A percentile compares a stretch with the other conserved stretches of the same genome.
phyloP scores from a whole-genome alignment of 2,329 filamentous ascomycete genomes.

The Penicillium olsonii region DNA sequence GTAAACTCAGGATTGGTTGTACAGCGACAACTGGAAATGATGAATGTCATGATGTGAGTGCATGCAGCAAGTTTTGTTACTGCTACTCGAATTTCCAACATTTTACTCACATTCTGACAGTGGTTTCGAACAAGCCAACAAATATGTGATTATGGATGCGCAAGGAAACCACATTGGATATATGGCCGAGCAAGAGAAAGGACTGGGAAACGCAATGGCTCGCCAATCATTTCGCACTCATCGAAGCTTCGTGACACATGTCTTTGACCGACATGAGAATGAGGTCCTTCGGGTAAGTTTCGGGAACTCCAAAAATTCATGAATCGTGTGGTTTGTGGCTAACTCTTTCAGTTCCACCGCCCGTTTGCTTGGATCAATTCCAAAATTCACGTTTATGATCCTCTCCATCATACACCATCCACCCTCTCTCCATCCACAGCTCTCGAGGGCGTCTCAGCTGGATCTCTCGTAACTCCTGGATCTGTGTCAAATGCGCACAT shows the following conservation, averaged over 20 bases:
- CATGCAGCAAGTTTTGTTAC: neutral
- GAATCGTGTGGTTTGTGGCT: conserved; percentile 6
- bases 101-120: conserved; percentile 23
- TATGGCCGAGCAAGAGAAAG: conserved; percentile 64
- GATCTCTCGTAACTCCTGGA: conserved; percentile 41
- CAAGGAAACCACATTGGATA: conserved; percentile 65
- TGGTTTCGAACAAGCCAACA: conserved; percentile 67
- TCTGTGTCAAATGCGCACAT: conserved; percentile 52
- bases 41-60: conserved; percentile 61
- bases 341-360: conserved; percentile 53
- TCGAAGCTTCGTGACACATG: conserved; percentile 64
- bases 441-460: conserved; percentile 47
- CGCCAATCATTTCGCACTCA: conserved; percentile 65
- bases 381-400: conserved; percentile 58
- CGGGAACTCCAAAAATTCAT: neutral
- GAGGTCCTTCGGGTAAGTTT: conserved; percentile 57
- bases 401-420: conserved; percentile 39
- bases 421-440: conserved; percentile 43
- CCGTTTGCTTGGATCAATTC: conserved; percentile 67
- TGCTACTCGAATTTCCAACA: neutral
- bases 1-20: conserved; percentile 64
- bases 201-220: conserved; percentile 57
- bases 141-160: conserved; percentile 66
- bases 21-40: conserved; percentile 64
- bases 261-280: conserved; percentile 62